Conservation (phyloP, 768 basidiomycete genomes). For the Rickenella mellea region DNA sequence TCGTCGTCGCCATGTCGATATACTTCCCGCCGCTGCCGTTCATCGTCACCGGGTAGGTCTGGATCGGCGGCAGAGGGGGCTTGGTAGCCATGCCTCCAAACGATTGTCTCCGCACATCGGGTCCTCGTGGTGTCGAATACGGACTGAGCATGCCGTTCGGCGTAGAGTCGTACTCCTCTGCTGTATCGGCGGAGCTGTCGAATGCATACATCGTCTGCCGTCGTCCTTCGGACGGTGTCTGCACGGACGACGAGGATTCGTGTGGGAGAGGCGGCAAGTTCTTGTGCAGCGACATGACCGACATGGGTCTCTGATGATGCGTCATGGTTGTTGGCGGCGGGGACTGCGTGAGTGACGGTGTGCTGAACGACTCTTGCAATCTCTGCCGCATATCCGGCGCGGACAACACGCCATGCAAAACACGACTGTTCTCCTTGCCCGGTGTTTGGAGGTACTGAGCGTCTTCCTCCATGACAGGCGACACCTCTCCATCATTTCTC, state of each 20-base stretch:
- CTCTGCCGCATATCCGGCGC: conserved; percentile 55
- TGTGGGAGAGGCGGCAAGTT: conserved; percentile 70
- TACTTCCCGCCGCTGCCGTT: too few relatives aligned
- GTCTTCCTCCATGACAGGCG: too few relatives aligned
- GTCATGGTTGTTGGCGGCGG: conserved; percentile 14
- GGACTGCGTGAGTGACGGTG: conserved; percentile 4
- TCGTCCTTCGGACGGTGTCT: conserved; percentile 29
- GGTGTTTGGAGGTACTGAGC: too few relatives aligned
- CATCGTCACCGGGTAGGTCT: too few relatives aligned
- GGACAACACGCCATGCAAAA: conserved; percentile 45
- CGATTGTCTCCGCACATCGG: conserved; percentile 62
- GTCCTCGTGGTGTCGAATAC: too few relatives aligned
- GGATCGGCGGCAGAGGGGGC: conserved; percentile 30
- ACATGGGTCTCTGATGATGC: conserved; percentile 10
- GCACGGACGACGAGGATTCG: conserved; percentile 21
- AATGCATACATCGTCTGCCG: conserved; percentile 60
- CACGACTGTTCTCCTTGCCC: too few relatives aligned
- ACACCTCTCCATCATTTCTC: too few relatives aligned
- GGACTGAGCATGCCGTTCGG: too few relatives aligned
- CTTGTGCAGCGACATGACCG: conserved; percentile 48
- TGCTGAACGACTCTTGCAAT: conserved; percentile 17
- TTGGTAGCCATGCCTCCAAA: conserved; percentile 59
- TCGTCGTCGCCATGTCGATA: too few relatives aligned
- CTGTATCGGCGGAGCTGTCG: conserved; percentile 41
- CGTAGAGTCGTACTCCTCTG: too few relatives aligned